Evolutionary conservation across 2,329 filamentous ascomycete species (phyloP).

Genomic region (Lachnellula hyalina): DNA sequence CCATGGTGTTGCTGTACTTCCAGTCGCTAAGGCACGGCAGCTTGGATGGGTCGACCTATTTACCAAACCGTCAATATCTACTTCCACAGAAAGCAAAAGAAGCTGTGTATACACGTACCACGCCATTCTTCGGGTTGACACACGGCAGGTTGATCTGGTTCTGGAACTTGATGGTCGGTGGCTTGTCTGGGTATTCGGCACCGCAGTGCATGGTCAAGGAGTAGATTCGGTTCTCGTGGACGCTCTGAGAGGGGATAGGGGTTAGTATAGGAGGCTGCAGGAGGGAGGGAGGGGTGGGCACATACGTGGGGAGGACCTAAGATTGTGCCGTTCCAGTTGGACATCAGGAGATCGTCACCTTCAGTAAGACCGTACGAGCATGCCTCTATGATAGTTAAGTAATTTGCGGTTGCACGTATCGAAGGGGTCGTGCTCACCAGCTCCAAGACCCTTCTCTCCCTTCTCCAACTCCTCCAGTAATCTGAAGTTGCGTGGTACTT

Average conservation of each 20-base stretch:
- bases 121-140: constrained; percentile 74
- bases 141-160: constrained; percentile 96
- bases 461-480: constrained; percentile 97
- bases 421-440: constrained; percentile 50
- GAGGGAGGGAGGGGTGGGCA: constrained; percentile 17
- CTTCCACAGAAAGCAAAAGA: not conserved
- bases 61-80: not conserved
- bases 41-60: constrained; percentile 72
- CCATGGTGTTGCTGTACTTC: constrained; percentile 93
- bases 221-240: constrained; percentile 98
- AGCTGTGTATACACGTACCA: constrained; percentile 41
- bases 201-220: constrained; percentile 96
- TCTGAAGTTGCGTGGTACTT: constrained; percentile 93
- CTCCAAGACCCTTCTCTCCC: constrained; percentile 94
- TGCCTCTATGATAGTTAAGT: constrained; percentile 56
- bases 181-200: constrained; percentile 78
- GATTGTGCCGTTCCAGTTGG: constrained; percentile 98
- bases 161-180: constrained; percentile 86
- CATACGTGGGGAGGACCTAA: constrained; percentile 91
- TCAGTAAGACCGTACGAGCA: constrained; percentile 96
- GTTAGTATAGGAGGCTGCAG: not conserved
- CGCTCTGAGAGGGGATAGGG: constrained; percentile 54
- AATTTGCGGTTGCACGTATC: not conserved
- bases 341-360: constrained; percentile 92
- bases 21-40: constrained; percentile 82